A percentile compares a stretch with the other conserved stretches of the same genome.
Evolutionary conservation across 2,329 filamentous ascomycete species (phyloP).

Genomic region (Clonostachys chloroleuca): DNA sequence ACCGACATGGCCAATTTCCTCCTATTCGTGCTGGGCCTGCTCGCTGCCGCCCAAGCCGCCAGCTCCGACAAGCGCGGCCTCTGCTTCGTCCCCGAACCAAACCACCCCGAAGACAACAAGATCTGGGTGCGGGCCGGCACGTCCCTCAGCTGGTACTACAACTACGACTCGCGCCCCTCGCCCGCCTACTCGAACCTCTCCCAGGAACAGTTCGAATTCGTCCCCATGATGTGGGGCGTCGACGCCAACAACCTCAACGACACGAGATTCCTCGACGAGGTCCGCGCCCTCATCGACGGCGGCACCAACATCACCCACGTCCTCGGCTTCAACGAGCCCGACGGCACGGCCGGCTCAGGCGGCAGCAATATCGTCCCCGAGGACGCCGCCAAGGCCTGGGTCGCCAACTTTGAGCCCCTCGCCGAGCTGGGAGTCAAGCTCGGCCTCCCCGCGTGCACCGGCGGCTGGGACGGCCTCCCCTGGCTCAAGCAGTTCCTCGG

Average conservation of each 20-base stretch:
- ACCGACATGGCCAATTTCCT: no score
- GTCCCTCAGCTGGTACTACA: slow-evolving; percentile 81
- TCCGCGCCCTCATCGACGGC: slow-evolving; percentile 48
- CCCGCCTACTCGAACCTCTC: slow-evolving; percentile 38
- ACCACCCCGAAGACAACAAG: slow-evolving; percentile 55
- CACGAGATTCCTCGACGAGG: slow-evolving; percentile 55
- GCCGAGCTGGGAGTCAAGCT: slow-evolving; percentile 59
- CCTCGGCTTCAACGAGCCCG: slow-evolving; percentile 78
- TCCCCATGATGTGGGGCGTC: slow-evolving; percentile 77
- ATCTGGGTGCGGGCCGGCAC: slow-evolving; percentile 56
- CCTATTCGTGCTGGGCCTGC: no score
- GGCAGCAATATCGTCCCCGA: slow-evolving; percentile 58
- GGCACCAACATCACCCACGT: slow-evolving; percentile 61
- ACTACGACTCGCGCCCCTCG: slow-evolving; percentile 60
- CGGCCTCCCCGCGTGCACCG: slow-evolving; percentile 68
- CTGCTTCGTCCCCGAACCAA: slow-evolving; percentile 55
- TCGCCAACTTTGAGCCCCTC: slow-evolving; percentile 67
- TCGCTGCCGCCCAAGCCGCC: no score
- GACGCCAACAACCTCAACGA: slow-evolving; percentile 37
- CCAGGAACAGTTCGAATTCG: slow-evolving; percentile 62
- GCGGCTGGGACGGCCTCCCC: slow-evolving; percentile 49
- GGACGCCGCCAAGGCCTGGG: slow-evolving; percentile 65
- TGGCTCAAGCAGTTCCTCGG: slow-evolving; percentile 66
- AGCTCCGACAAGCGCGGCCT: slow-evolving; percentile 53
- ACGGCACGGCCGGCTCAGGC: slow-evolving; percentile 48